Evolutionary conservation across 352 stramenopile species (phyloP).

Genomic region (Pythium aquatile): DNA sequence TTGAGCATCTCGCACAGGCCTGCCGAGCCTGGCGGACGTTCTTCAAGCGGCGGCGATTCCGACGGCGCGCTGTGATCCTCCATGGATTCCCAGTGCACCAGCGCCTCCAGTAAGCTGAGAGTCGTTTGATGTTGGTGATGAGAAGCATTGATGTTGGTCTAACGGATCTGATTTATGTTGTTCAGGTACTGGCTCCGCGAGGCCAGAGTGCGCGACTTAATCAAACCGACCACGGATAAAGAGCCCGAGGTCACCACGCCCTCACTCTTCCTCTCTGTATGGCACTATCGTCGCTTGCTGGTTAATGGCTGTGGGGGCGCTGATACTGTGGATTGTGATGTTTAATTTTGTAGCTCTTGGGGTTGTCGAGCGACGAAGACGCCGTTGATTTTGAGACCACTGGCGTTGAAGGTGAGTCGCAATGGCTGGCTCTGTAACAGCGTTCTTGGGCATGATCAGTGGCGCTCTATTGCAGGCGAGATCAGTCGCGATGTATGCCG

Average conservation of each 20-base stretch:
- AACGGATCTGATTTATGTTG: neutral
- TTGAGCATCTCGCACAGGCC: conserved; percentile 14
- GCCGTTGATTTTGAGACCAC: conserved; percentile 40
- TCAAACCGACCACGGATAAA: conserved; percentile 15
- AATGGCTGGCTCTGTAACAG: no score
- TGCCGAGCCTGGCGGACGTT: neutral
- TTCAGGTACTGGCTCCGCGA: conserved; percentile 18
- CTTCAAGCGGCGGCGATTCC: conserved; percentile 15
- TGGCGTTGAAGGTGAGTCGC: conserved; percentile 51
- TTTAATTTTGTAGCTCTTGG: conserved; percentile 35
- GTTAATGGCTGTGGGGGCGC: neutral
- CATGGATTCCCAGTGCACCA: conserved; percentile 11
- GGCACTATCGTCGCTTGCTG: neutral
- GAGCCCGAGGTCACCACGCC: conserved; percentile 4
- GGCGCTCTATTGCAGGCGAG: conserved; percentile 37
- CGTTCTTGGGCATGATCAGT: neutral
- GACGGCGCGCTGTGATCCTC: conserved; percentile 10
- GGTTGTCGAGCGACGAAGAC: conserved; percentile 37
- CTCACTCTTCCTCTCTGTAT: conserved; percentile 21
- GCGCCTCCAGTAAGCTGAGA: conserved; percentile 4
- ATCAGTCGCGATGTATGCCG: conserved; percentile 72
- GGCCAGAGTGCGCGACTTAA: conserved; percentile 22
- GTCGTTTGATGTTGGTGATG: neutral
- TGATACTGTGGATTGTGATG: neutral
- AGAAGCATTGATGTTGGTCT: neutral